These are phyloP conservation scores for Citrus sinensis DNA, from an alignment of 345 rosid species.

Conservation along the genomic window DVS_A1.0 CM039163.1:11995001-11995500, in stretches of 20 bases:
- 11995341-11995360: constrained; percentile 20
- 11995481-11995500: constrained; percentile 9
- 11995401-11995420: not conserved
- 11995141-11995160: too few species aligned
- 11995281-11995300: constrained; percentile 25
- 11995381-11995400: not conserved
- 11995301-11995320: constrained; percentile 33
- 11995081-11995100: too few species aligned
- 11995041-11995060: not conserved
- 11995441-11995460: not conserved
- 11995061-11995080: too few species aligned
- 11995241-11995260: not conserved
- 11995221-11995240: too few species aligned
- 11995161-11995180: too few species aligned
- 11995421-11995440: not conserved
- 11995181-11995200: too few species aligned
- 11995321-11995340: constrained; percentile 25
- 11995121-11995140: accelerated
- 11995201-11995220: too few species aligned
- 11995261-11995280: constrained; percentile 12
- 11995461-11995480: not conserved
- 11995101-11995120: too few species aligned
- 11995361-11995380: constrained; percentile 8
- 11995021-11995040: not conserved
- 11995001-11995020: not conserved